Evolutionary conservation across 768 basidiomycete genomes (phyloP), one percentile per base, ranked within the genome.

Genomic region (Favolaschia claudopus): DNA sequence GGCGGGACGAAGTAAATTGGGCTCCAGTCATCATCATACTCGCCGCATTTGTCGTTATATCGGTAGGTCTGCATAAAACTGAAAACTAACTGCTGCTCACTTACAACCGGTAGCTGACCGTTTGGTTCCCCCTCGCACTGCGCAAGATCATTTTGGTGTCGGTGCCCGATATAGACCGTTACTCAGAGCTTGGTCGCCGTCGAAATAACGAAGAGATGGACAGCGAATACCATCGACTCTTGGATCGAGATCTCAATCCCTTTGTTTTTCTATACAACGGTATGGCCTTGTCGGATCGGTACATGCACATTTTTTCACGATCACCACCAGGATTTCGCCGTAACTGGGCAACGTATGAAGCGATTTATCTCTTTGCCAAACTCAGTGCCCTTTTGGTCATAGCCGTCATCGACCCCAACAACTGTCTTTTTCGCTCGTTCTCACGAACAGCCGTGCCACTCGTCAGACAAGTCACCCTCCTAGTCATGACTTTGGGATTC

Each of bases 191-290:
- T n/a, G 92, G 91, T 5, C 81, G 85, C 38, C 78, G 69, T 17
- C 76, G 92, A 20, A 85, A 77, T 55, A 72, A 69, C 22, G 73
- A 73, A 25, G 87, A 91, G 55, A 72, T 89, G 81, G 84, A 91
- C 64, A 80, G 75, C 15, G 91, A 92, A 76, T 92, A 93, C 60
- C 84, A 88, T 60, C 79, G 88, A 24, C 65, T 91, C 12, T 76
- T 92, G 19, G 73, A 77, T 47, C 81, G 85, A 3, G 91, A 92
- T 70, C 74, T 70, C 15, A 89, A 87, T 68, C 88, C 91, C 3
- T 85, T 91, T 62, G 78, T 80, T 2, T 93, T 91, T 69, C 74
- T 93, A 5, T 93, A 92, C 63, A 81, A 74, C 46, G 86, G 89
- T 89, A 66, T 37, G 81, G 69, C n/a, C 19, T n/a, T 42, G 7